Base-by-base conservation (phyloP, 1,139 yeast genomes). In the Diutina scorzettiae region DNA sequence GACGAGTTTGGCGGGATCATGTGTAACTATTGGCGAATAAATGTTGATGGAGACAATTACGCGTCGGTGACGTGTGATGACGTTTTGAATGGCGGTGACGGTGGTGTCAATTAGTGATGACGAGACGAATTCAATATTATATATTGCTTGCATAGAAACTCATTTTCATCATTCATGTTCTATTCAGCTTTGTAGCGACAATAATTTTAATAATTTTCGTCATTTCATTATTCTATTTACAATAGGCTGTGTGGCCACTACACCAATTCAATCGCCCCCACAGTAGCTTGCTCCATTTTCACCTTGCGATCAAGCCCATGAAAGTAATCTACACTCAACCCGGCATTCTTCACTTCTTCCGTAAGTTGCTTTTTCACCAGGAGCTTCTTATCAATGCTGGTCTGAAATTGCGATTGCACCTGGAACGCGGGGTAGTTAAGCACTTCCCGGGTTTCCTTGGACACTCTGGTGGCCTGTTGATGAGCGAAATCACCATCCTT, bases 381-480 rank as follows among this genome's bases (percentile, higher is more conserved):
- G 14, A 72, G 68, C 45, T 79, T 73, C 51, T 73, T 71, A 49
- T 84, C 94, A 41, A 85, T 69, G 41, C 75, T 62, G 1, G 78
- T 66, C 51, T 86, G 95, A 62, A 87, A 81, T 39, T 80, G 78
- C 43, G 76, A 74, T 54, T 85, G 75, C 3, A 91, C 85, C 54
- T 87, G 96, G 49, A 89, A 78, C 0, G 86, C 74, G 5, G 97
- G 97, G 54, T 72, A 79, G 52, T 74, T 76, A 53, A 91, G 66
- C 1, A 91, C 96, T 51, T 78, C 77, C 31, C 94, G 71, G 46
- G 87, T 83, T 56, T 91, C 97, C 50, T 76, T 77, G 0, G 95
- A 69, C 9, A 91, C 75, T 47, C 98, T 70, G 43, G 72, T 73
- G 2, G 96, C 79, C 56, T 89, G 89, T 37, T 68, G 56, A 51